Conservation (phyloP, 1,284 basidiomycete species). For the Schizopora paradoxa region DNA sequence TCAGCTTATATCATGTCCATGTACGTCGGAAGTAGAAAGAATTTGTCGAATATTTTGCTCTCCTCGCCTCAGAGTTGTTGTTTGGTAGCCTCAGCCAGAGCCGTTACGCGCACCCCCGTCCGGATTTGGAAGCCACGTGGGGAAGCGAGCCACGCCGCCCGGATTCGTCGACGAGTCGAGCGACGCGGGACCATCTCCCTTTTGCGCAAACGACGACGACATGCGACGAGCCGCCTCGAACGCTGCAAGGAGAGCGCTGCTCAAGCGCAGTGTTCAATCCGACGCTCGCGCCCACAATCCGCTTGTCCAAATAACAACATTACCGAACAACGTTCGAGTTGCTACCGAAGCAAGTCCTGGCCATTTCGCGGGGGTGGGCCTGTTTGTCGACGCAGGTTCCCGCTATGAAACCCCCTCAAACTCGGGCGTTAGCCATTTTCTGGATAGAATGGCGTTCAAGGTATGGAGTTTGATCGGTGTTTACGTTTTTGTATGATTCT, state of each 20-base stretch:
- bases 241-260: constrained; percentile 8
- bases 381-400: constrained; percentile 92
- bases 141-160: too few species aligned
- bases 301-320: constrained; percentile 66
- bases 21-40: too few species aligned
- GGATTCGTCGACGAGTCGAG: too few species aligned
- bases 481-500: constrained; percentile 5
- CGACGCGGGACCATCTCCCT: too few species aligned
- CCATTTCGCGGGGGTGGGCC: constrained; percentile 91
- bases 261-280: constrained; percentile 8
- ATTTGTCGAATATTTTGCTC: too few species aligned
- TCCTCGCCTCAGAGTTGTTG: too few species aligned
- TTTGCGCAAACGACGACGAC: not conserved
- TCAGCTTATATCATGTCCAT: too few species aligned
- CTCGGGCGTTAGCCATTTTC: constrained; percentile 84
- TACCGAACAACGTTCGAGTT: constrained; percentile 89
- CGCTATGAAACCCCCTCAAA: constrained; percentile 81
- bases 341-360: constrained; percentile 89
- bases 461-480: constrained; percentile 36
- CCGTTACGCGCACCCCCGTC: too few species aligned
- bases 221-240: constrained; percentile 12
- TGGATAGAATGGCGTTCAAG: constrained; percentile 97
- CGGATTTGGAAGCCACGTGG: too few species aligned
- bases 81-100: too few species aligned
- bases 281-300: constrained; percentile 20